A percentile compares a stretch with the other conserved stretches of the same genome.
phyloP scores from a whole-genome alignment of 345 rosid species.

The Xanthoceras sorbifolium region DNA sequence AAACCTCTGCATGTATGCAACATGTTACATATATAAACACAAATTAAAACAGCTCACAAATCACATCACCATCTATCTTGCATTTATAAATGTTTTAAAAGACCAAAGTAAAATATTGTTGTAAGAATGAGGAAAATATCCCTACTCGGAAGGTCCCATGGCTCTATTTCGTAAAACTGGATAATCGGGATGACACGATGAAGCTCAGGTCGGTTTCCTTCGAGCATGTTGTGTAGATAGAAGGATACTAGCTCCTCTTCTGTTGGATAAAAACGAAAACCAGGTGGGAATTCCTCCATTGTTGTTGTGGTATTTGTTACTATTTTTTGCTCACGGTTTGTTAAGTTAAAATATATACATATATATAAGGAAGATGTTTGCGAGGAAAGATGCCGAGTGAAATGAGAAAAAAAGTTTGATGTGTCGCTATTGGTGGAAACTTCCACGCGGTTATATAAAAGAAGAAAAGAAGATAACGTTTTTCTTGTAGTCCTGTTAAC shows the following conservation, averaged over 20 bases:
- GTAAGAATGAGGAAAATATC: neutral
- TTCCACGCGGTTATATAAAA: constrained; percentile 66
- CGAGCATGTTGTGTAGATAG: constrained; percentile 72
- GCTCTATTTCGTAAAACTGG: constrained; percentile 61
- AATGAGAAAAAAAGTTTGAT: constrained; percentile 41
- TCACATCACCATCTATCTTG: neutral
- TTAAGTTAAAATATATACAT: neutral
- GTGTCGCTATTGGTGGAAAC: constrained; percentile 24
- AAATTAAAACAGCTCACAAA: neutral
- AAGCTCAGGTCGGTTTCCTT: constrained; percentile 51
- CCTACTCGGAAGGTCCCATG: constrained; percentile 76
- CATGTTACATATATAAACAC: constrained; percentile 11
- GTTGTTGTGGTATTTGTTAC: neutral
- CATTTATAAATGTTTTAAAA: neutral
- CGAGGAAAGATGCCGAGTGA: constrained; percentile 52
- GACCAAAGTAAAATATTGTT: neutral
- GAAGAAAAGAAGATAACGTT: too few relatives aligned
- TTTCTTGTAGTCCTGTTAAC: too few relatives aligned
- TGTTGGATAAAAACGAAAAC: constrained; percentile 87
- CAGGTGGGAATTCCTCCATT: constrained; percentile 44
- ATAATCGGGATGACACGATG: constrained; percentile 65
- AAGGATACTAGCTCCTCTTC: constrained; percentile 86
- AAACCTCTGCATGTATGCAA: constrained; percentile 50
- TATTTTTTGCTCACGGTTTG: neutral
- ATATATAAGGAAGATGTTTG: constrained; percentile 27